Evolutionary conservation across 2,329 filamentous ascomycete genomes (phyloP).

Genomic region (Penicillium expansum): DNA sequence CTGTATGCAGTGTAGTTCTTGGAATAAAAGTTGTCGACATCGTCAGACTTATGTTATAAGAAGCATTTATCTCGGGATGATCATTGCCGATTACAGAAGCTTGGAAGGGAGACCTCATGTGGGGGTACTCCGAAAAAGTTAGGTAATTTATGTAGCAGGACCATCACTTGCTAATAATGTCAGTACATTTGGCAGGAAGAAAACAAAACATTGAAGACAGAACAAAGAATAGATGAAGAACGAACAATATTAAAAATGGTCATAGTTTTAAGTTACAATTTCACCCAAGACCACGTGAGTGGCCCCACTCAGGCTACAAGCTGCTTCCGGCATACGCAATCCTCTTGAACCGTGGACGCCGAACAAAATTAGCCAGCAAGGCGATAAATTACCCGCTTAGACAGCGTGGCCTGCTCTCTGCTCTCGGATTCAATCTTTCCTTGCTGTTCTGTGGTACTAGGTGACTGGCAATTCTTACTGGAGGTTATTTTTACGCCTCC

Average conservation of each 20-base stretch:
- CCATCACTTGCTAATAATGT: not conserved
- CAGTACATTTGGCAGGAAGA: not conserved
- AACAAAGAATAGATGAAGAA: not conserved
- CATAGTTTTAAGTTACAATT: not conserved
- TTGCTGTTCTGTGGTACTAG: not conserved
- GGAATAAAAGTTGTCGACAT: not conserved
- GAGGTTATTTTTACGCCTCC: slow-evolving; percentile 10
- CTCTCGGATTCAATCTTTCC: not conserved
- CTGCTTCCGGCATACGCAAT: slow-evolving; percentile 21
- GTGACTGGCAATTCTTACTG: not conserved
- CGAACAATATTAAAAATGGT: too few species aligned
- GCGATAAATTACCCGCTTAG: slow-evolving; percentile 3
- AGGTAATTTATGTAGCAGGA: not conserved
- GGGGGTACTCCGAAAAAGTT: not conserved
- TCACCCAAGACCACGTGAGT: slow-evolving; percentile 18
- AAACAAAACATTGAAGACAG: not conserved
- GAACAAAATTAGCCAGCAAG: slow-evolving; percentile 6
- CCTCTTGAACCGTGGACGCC: slow-evolving; percentile 2
- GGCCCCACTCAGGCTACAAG: slow-evolving; percentile 16
- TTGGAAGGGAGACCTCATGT: not conserved
- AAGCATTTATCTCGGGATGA: not conserved
- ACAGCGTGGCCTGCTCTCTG: slow-evolving; percentile 6
- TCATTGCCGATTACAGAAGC: slow-evolving; percentile 1
- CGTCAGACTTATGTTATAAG: not conserved
- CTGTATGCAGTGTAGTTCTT: not conserved